Percentiles rank a stretch among this genome's conserved stretches.
Evolutionary conservation across 371 early-diverging fungal genomes (phyloP).

Genomic region (Lichtheimia ornata): DNA sequence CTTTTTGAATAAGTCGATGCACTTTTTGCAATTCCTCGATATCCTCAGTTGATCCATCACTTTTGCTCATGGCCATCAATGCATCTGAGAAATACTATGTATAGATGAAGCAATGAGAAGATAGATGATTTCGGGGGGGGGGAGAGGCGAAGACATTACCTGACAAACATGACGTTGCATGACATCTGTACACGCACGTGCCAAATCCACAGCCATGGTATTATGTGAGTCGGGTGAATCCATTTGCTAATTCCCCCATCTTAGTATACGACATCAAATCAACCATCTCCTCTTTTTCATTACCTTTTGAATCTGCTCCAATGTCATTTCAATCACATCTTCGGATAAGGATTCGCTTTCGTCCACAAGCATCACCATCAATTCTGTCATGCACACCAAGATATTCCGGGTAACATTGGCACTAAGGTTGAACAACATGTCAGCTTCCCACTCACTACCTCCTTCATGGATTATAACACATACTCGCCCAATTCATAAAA

Average conservation of each 20-base stretch:
- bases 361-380: conserved; percentile 82
- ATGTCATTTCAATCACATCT: conserved; percentile 78
- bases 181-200: conserved; percentile 70
- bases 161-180: conserved; percentile 91
- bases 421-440: conserved; percentile 25
- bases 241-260: too few relatives aligned
- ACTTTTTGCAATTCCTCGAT: conserved; percentile 68
- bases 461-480: not conserved
- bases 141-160: conserved; percentile 40
- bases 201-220: conserved; percentile 82
- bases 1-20: conserved; percentile 79
- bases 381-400: conserved; percentile 79
- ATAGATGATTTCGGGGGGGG: too few relatives aligned
- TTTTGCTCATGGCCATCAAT: conserved; percentile 58
- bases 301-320: conserved; percentile 76
- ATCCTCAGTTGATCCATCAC: conserved; percentile 48
- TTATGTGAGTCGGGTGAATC: conserved; percentile 56
- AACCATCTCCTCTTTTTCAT: too few relatives aligned
- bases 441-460: too few relatives aligned
- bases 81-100: conserved; percentile 76
- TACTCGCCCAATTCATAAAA: conserved; percentile 9
- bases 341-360: conserved; percentile 71
- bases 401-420: conserved; percentile 73
- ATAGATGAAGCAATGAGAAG: not conserved
- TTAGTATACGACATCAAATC: too few relatives aligned